phyloP scores from a whole-genome alignment of 2,329 filamentous ascomycete genomes.

The Diaporthe ilicicola region DNA sequence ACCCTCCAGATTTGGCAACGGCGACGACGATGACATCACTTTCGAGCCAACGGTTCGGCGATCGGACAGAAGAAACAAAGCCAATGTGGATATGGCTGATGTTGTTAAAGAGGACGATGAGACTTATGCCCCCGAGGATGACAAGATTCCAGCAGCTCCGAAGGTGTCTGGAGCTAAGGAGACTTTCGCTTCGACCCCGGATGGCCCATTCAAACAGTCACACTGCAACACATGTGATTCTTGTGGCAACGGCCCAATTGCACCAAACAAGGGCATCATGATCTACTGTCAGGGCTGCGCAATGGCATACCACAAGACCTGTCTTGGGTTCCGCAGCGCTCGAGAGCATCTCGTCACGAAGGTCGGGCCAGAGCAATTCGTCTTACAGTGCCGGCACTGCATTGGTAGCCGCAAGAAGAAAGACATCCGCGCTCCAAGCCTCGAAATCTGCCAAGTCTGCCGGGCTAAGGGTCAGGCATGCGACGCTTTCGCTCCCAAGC shows the following conservation, averaged over 20 bases:
- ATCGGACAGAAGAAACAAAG: constrained; percentile 56
- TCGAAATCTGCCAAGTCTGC: constrained; percentile 78
- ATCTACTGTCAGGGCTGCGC: constrained; percentile 94
- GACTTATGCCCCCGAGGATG: constrained; percentile 56
- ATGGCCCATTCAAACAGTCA: constrained; percentile 72
- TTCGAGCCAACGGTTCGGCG: constrained; percentile 58
- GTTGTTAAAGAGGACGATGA: constrained; percentile 67
- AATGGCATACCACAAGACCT: constrained; percentile 81
- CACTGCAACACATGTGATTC: constrained; percentile 78
- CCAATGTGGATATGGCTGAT: constrained; percentile 58
- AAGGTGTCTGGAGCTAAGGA: constrained; percentile 76
- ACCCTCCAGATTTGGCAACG: constrained; percentile 46
- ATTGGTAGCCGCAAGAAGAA: constrained; percentile 74
- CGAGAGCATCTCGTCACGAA: constrained; percentile 95
- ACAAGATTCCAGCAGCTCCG: constrained; percentile 52
- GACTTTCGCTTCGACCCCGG: constrained; percentile 70
- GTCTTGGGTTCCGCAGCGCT: constrained; percentile 75
- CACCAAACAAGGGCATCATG: constrained; percentile 71
- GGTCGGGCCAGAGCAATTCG: constrained; percentile 76
- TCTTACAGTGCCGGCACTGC: constrained; percentile 90
- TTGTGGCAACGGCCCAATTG: constrained; percentile 66
- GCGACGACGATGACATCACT: constrained; percentile 49
- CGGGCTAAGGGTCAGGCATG: constrained; percentile 73
- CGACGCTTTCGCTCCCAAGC: constrained; percentile 74
- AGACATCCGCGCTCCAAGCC: constrained; percentile 73